phyloP scores from a whole-genome alignment of 495 filamentous ascomycete species.

The Tuber borchii region DNA sequence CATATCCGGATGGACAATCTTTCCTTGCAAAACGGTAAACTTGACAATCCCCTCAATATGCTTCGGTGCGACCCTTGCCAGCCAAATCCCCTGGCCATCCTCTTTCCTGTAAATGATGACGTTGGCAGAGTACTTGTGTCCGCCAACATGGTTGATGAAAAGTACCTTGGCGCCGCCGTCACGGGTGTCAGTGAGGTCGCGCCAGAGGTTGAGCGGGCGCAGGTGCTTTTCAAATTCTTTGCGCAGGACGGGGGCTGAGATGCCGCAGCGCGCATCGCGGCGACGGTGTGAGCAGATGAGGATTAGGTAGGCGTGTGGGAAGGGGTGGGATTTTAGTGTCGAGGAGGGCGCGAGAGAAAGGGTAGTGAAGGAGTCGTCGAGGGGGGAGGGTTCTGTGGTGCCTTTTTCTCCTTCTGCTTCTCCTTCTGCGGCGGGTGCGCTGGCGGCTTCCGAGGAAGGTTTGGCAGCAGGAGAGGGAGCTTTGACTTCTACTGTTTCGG shows the following conservation, averaged over 20 bases:
- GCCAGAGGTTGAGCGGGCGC: slow-evolving; percentile 71
- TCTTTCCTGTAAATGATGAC: slow-evolving; percentile 71
- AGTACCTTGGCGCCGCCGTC: slow-evolving; percentile 89
- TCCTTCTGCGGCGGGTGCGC: slow-evolving; percentile 9
- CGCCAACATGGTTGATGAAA: slow-evolving; percentile 92
- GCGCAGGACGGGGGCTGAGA: slow-evolving; percentile 77
- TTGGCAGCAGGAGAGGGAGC: background rate
- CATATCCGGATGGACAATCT: slow-evolving; percentile 78
- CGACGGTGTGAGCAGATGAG: slow-evolving; percentile 90
- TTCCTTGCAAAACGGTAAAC: slow-evolving; percentile 86
- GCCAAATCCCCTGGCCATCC: slow-evolving; percentile 60
- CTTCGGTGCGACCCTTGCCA: slow-evolving; percentile 79
- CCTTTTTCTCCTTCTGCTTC: background rate
- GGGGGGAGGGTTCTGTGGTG: background rate
- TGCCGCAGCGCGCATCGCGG: slow-evolving; percentile 89
- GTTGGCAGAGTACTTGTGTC: slow-evolving; percentile 90
- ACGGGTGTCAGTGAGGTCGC: slow-evolving; percentile 78
- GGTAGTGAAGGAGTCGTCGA: slow-evolving; percentile 39
- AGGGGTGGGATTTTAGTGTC: slow-evolving; percentile 60
- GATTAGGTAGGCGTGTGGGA: slow-evolving; percentile 76
- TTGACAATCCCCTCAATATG: slow-evolving; percentile 90
- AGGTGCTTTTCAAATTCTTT: slow-evolving; percentile 87
- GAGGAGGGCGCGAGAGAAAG: slow-evolving; percentile 42
- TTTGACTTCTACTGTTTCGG: background rate
- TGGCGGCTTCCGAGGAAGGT: background rate